A percentile compares a stretch with the other conserved stretches of the same genome.
Evolutionary conservation across 306 rosid species (phyloP).

Genomic region (Quercus glauca): DNA sequence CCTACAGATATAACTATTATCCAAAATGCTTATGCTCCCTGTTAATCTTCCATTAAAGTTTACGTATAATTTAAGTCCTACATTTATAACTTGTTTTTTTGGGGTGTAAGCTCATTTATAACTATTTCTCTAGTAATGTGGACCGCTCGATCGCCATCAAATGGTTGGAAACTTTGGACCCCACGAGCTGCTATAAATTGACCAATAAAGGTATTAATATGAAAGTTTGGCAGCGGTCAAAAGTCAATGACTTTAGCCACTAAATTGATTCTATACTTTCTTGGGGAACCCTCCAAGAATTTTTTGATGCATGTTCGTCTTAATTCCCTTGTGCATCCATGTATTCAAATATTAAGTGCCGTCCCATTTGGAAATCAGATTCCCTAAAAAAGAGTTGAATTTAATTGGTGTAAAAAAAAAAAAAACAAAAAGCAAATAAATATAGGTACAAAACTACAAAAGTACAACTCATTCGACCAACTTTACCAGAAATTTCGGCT

Average conservation of each 20-base stretch:
- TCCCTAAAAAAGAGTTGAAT: not conserved
- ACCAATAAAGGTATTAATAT: not conserved
- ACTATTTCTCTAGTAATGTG: not conserved
- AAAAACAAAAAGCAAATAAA: not conserved
- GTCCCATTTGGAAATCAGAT: not conserved
- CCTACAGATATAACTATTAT: too few relatives aligned
- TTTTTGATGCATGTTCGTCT: constrained; percentile 12
- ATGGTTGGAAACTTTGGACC: not conserved
- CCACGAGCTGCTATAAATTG: constrained; percentile 12
- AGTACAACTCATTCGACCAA: not conserved
- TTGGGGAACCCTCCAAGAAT: not conserved
- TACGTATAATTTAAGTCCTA: too few relatives aligned
- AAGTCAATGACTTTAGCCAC: not conserved
- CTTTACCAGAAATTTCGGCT: constrained; percentile 2
- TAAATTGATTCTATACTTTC: not conserved
- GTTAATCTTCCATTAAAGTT: too few relatives aligned
- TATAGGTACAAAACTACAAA: not conserved
- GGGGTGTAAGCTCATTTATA: too few relatives aligned
- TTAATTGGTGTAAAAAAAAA: not conserved
- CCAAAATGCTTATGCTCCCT: too few relatives aligned
- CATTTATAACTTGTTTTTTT: too few relatives aligned
- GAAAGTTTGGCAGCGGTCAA: constrained; percentile 38
- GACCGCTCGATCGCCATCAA: not conserved
- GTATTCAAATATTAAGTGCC: constrained; percentile 7
- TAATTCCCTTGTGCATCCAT: constrained; percentile 4